Evolutionary conservation across 2,329 filamentous ascomycete species (phyloP).

Genomic region (Aureobasidium leucospermi): DNA sequence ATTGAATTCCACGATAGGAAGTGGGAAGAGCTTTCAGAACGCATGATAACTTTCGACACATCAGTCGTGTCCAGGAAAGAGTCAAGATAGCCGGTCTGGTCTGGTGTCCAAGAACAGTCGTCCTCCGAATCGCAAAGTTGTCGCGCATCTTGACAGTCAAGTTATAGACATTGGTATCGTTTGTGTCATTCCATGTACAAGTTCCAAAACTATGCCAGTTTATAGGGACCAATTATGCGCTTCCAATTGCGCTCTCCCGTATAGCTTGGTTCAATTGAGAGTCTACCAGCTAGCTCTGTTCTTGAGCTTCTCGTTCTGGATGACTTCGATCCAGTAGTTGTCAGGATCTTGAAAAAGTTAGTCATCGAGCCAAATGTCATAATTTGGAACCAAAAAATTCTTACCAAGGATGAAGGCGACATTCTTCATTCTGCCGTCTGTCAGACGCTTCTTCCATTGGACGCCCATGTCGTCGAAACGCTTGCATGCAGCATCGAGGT

Average conservation of each 20-base stretch:
- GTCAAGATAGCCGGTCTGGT: too few relatives aligned
- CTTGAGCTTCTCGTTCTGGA: conserved; percentile 69
- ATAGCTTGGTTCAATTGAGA: neutral
- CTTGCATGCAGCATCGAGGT: conserved; percentile 78
- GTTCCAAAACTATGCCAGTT: neutral
- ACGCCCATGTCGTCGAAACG: conserved; percentile 76
- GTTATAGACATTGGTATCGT: too few relatives aligned
- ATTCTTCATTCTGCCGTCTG: conserved; percentile 85
- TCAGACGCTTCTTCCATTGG: conserved; percentile 91
- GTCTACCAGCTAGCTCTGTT: conserved; percentile 12
- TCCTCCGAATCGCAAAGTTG: too few relatives aligned
- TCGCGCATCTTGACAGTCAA: too few relatives aligned
- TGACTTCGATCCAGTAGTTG: conserved; percentile 68
- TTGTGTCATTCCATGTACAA: neutral
- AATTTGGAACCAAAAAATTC: too few relatives aligned
- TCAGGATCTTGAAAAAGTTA: conserved; percentile 51
- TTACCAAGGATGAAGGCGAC: conserved; percentile 76
- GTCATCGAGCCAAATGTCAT: too few relatives aligned
- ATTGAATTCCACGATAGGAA: too few relatives aligned
- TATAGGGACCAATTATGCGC: neutral
- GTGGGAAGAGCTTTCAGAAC: too few relatives aligned
- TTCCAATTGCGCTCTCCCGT: neutral
- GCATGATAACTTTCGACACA: too few relatives aligned
- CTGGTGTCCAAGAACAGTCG: too few relatives aligned
- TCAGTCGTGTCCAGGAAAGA: too few relatives aligned